These are phyloP conservation scores for Pseudisothecium myosuroides DNA, from an alignment of 225 moss, liverwort and hornwort genomes.

Conservation along the genomic window DNA sequence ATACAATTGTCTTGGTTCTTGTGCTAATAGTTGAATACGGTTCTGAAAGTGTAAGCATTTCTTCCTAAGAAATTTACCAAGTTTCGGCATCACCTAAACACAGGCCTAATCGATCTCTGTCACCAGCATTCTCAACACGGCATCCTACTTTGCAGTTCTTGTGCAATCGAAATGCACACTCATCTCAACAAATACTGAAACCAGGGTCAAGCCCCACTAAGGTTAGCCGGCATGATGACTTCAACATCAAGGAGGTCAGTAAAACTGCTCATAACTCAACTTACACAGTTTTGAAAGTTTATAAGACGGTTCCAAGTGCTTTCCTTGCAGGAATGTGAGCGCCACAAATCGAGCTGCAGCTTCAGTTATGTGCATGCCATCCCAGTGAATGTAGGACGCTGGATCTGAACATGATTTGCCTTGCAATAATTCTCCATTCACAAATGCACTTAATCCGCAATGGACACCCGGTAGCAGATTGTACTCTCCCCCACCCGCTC, in stretches of 20 bases:
- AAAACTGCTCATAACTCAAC: conserved; percentile 1
- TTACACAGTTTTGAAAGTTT: conserved; percentile 8
- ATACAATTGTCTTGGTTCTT: not conserved
- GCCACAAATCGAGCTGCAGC: conserved; percentile 37
- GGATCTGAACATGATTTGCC: conserved; percentile 28
- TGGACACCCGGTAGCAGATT: not conserved
- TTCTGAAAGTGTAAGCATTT: too few species aligned
- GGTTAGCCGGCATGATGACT: too few species aligned
- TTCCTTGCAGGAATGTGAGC: not conserved
- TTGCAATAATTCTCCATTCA: conserved; percentile 1
- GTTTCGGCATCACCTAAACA: not conserved
- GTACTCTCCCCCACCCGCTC: conserved; percentile 26
- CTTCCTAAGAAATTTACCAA: not conserved
- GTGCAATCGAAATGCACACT: not conserved
- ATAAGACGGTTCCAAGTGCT: conserved; percentile 18
- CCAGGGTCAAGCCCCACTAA: not conserved
- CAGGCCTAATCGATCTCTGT: not conserved
- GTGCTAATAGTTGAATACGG: not conserved
- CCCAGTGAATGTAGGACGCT: conserved; percentile 34
- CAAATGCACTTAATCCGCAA: conserved; percentile 17
- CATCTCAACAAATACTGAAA: not conserved
- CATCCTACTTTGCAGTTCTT: not conserved
- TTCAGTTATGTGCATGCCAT: conserved; percentile 54
- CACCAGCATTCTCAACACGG: not conserved
- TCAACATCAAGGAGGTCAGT: not conserved